These are phyloP conservation scores for Termitomyces sp. DNA, from an alignment of 768 basidiomycete species.

Conservation along the genomic window DNA sequence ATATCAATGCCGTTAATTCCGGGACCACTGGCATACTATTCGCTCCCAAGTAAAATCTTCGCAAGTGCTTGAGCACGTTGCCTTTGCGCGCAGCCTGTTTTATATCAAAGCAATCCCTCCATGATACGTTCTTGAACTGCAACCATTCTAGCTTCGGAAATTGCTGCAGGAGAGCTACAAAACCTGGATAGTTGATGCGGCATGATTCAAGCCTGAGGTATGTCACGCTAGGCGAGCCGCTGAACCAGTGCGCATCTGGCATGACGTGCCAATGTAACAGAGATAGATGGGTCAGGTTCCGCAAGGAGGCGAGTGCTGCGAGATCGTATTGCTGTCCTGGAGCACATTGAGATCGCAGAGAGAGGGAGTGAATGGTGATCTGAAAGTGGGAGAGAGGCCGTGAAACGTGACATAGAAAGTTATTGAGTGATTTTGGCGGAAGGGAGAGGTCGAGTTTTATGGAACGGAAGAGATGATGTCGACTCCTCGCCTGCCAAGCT, in stretches of 20 bases:
- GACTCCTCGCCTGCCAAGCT: constrained; percentile 3
- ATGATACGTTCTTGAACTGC: constrained; percentile 3
- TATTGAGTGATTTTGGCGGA: neutral
- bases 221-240: neutral
- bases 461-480: constrained; percentile 4
- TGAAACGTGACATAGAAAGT: constrained; percentile 1
- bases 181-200: constrained; percentile 3
- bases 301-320: constrained; percentile 1
- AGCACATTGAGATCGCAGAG: neutral
- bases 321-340: constrained; percentile 1
- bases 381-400: constrained; percentile 4
- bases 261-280: constrained; percentile 2
- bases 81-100: neutral
- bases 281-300: neutral
- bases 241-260: constrained; percentile 7
- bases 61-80: neutral
- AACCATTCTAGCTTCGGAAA: constrained; percentile 3
- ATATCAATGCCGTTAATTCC: constrained; percentile 5
- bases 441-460: constrained; percentile 8
- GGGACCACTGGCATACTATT: constrained; percentile 2
- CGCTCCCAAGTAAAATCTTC: constrained; percentile 5
- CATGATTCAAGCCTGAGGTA: neutral
- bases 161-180: neutral
- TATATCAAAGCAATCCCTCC: constrained; percentile 2
- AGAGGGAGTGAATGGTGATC: neutral